phyloP scores from a whole-genome alignment of 1,139 yeast species.

The Pichia sp. region DNA sequence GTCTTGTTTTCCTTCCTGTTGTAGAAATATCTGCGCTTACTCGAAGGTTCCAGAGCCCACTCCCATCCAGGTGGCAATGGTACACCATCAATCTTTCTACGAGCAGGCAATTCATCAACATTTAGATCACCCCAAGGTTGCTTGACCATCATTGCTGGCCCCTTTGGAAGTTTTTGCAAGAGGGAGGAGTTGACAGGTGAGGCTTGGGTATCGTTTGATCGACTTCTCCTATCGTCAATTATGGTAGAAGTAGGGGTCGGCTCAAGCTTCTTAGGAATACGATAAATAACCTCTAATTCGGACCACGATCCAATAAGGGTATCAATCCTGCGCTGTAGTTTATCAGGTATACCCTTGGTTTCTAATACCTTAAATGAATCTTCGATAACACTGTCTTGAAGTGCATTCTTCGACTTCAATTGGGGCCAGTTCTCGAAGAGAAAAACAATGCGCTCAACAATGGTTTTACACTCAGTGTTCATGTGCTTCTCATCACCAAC shows the following conservation, averaged over 20 bases:
- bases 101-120: slow-evolving; percentile 12
- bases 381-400: slow-evolving; percentile 74
- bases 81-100: slow-evolving; percentile 23
- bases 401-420: slow-evolving; percentile 65
- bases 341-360: slow-evolving; percentile 25
- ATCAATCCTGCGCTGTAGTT: slow-evolving; percentile 33
- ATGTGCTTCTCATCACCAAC: slow-evolving; percentile 21
- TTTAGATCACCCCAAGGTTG: slow-evolving; percentile 17
- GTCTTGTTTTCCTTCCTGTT: slow-evolving; percentile 40
- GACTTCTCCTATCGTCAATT: slow-evolving; percentile 32
- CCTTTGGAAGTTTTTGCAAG: slow-evolving; percentile 13
- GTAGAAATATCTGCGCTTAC: slow-evolving; percentile 44
- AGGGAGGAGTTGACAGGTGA: too few species aligned
- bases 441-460: slow-evolving; percentile 42
- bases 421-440: slow-evolving; percentile 72
- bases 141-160: slow-evolving; percentile 6
- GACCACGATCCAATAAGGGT: slow-evolving; percentile 64
- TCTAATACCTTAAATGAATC: slow-evolving; percentile 36
- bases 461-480: slow-evolving; percentile 28
- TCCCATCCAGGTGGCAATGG: slow-evolving; percentile 50
- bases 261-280: slow-evolving; percentile 54
- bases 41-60: slow-evolving; percentile 37
- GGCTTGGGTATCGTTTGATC: slow-evolving; percentile 14
- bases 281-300: slow-evolving; percentile 67
- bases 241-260: slow-evolving; percentile 4